Evolutionary conservation across 139 green algal species (phyloP).

Genomic region (Coccomyxa sp.): DNA sequence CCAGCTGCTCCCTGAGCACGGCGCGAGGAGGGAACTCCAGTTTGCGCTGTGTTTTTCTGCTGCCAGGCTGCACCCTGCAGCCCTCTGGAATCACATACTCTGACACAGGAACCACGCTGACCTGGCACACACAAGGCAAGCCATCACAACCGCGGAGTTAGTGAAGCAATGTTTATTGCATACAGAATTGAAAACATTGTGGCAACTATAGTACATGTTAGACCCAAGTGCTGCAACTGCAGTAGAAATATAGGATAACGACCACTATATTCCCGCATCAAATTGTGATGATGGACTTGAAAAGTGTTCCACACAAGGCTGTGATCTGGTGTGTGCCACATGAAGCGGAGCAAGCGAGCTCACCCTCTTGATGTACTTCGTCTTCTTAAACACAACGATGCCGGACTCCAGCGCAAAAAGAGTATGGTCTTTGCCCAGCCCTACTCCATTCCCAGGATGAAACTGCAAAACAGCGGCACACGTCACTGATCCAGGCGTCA

Average conservation of each 20-base stretch:
- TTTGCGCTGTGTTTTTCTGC: constrained; percentile 26
- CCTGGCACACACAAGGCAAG: constrained; percentile 1
- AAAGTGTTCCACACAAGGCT: background rate
- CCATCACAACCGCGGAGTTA: background rate
- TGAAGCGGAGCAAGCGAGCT: background rate
- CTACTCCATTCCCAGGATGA: constrained; percentile 82
- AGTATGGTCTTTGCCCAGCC: constrained; percentile 90
- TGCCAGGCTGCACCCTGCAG: constrained; percentile 31
- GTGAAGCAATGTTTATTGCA: background rate
- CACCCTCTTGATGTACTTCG: constrained; percentile 31
- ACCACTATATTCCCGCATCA: background rate
- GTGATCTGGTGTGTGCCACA: background rate
- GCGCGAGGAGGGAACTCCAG: background rate
- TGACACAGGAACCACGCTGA: constrained; percentile 38
- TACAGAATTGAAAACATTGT: background rate
- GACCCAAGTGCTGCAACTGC: too few relatives aligned
- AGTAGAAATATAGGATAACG: too few relatives aligned
- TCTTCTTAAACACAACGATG: constrained; percentile 85
- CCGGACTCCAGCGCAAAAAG: constrained; percentile 82
- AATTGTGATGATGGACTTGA: background rate
- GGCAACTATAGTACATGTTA: too few relatives aligned
- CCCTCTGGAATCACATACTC: constrained; percentile 47
- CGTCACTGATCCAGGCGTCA: background rate
- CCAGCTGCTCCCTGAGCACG: background rate
- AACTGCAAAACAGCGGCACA: constrained; percentile 43